Base-by-base conservation (phyloP, 306 rosid genomes). In the Hylodesmum podocarpum region DNA sequence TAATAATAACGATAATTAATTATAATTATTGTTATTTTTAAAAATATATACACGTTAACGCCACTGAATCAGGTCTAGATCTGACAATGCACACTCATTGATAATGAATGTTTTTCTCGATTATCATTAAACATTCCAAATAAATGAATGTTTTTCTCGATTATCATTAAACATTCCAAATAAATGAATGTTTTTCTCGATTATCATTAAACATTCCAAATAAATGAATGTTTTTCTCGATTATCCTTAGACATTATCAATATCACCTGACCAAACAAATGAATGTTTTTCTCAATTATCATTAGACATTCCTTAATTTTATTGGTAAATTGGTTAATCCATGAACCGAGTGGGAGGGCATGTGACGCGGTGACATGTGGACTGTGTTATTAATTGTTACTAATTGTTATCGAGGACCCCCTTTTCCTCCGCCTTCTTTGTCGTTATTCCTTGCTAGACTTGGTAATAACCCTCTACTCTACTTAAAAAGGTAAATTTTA, bases 391-490 rank as follows among this genome's bases (percentile, higher is more conserved):
- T n/a, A n/a, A n/a, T n/a, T n/a, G n/a, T n/a, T n/a, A n/a, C n/a
- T n/a, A n/a, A n/a, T n/a, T 1, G 13, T 51, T 65, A 19, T 25
- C 51, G 71, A 58, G 55, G 13, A n/a, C 88, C 84, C 19, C 88
- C 84, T 62, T 37, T 63, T 70, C 29, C 73, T 74, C 8, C 28
- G 86, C 80, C 88, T 70, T 40, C 24, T 27, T 57, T 64, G 18
- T 69, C 24, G 78, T 15, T 40, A 77, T 57, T 27, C 11, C 34
- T 58, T 19, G 50, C 77, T 62, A 28, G 66, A 73, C 66, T 28
- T 49, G 43, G 40, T 37, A 79, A 78, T 33, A 15, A 63, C 21
- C 73, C 59, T 34, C 34, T 10, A 9, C 33, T 28, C 49, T 39
- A 74, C 65, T 61, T 77, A 39, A 73, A 77, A 59, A 51, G 4